A percentile compares a stretch with the other conserved stretches of the same genome.
phyloP scores from a whole-genome alignment of 2,329 filamentous ascomycete species.

The Beauveria sp. region DNA sequence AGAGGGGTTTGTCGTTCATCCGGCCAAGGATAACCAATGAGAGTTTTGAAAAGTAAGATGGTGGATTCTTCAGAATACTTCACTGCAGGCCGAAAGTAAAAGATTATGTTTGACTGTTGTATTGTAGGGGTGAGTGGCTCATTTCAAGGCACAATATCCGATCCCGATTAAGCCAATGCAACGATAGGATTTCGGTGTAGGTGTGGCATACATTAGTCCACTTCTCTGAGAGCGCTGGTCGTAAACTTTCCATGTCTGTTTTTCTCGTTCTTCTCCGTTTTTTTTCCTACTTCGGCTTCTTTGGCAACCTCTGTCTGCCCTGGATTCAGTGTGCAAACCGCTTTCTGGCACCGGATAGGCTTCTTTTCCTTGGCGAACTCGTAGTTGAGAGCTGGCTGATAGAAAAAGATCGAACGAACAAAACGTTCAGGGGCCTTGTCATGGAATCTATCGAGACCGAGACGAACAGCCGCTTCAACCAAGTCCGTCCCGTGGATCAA shows the following conservation, averaged over 20 bases:
- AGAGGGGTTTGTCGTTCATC: conserved; percentile 5
- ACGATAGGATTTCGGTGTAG: neutral
- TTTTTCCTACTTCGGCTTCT: neutral
- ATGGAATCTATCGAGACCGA: neutral
- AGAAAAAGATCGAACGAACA: neutral
- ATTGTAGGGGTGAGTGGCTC: neutral
- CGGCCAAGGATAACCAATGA: neutral
- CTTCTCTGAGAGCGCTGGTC: neutral
- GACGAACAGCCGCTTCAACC: neutral
- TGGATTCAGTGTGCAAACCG: neutral
- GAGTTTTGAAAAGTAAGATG: neutral
- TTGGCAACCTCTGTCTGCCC: neutral
- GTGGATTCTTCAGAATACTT: neutral
- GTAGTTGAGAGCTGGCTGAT: too few relatives aligned
- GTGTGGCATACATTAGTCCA: neutral
- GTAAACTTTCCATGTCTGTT: neutral
- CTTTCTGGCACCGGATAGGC: neutral
- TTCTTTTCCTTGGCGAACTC: neutral
- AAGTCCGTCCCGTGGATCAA: neutral
- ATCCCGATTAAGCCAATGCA: neutral
- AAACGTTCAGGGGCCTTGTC: neutral
- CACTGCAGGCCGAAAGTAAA: neutral
- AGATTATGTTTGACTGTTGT: neutral
- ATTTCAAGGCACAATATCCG: neutral
- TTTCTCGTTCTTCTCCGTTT: neutral